A percentile compares a stretch with the other conserved stretches of the same genome.
phyloP scores from a whole-genome alignment of 2,329 filamentous ascomycete species.

The Colletotrichum zoysiae region DNA sequence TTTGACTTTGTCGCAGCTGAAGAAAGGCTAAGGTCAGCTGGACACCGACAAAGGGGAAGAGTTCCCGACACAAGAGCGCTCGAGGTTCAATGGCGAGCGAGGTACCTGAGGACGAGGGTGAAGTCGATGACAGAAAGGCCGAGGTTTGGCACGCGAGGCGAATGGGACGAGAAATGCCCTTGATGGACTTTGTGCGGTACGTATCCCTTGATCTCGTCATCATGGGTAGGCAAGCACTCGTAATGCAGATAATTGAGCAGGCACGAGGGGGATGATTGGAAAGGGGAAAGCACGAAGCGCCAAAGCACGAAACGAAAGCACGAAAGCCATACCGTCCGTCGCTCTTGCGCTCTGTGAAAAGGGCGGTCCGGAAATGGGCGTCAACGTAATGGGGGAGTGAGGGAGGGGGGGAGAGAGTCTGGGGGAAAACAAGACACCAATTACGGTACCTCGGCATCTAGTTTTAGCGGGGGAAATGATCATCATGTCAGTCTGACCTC shows the following conservation, averaged over 20 bases:
- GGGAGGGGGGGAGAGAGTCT: background rate
- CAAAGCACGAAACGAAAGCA: background rate
- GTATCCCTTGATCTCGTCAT: conserved; percentile 5
- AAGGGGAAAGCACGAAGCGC: background rate
- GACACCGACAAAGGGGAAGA: conserved; percentile 19
- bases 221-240: too few relatives aligned
- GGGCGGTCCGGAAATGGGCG: conserved; percentile 10
- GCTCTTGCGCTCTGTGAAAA: background rate
- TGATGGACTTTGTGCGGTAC: background rate
- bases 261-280: background rate
- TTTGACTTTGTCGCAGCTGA: conserved; percentile 41
- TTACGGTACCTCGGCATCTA: conserved; percentile 35
- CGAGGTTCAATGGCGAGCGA: conserved; percentile 16
- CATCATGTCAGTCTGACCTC: conserved; percentile 41
- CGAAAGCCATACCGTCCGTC: background rate
- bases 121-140: conserved; percentile 8
- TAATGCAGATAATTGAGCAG: background rate
- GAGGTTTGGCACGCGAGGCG: conserved; percentile 32
- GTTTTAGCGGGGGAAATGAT: conserved; percentile 28
- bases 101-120: background rate
- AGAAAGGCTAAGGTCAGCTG: conserved; percentile 40
- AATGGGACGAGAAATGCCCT: conserved; percentile 2
- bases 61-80: conserved; percentile 20
- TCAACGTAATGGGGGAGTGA: conserved; percentile 24
- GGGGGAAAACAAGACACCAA: conserved; percentile 27